Evolutionary conservation across 768 basidiomycete genomes (phyloP), one percentile per base, ranked within the genome.

Genomic region (Paxillus involutus): DNA sequence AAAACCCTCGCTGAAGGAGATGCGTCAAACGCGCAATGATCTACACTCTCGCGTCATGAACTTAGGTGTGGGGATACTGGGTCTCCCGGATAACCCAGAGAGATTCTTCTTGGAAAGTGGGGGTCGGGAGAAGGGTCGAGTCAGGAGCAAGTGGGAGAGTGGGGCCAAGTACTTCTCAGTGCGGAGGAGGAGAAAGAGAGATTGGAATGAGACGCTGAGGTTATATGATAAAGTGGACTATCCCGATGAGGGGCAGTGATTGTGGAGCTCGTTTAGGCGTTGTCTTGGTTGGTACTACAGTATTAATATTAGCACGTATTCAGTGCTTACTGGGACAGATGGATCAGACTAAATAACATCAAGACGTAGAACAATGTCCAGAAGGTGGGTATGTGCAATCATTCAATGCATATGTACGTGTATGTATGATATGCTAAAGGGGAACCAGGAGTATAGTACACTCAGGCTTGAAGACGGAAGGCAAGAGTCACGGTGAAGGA

Each of bases 181-280:
- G 52, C 80, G 79, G 53, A 74, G 91, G 57, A 73, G 91, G 62
- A 75, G 91, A 59, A 94, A 94, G 71, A 80, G 90, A 59, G 92
- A 94, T 62, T 94, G 92, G 91, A 91, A 91, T 60, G 91, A 94
- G 72, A 91, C 86, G 5, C 71, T 94, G 44, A 76, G 90, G 44
- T 70, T 91, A 51, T 92, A 91, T 59, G 91, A 93, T 59, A 78
- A 88, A 56, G 86, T 90, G 16, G 91, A 92, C 67, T 94, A 90
- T 63, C 89, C 89, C 0, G 79, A 80, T 13, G 85, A 85, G 26
- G 75, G 53, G 11, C 33, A 52, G 16, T 62, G 47, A 67, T 29
- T 29, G 44, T 47, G 7, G 44, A n/a, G 51, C 19, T 9, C 35
- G 35, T 35, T 35, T 14, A 35, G 35, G 35, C 35, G 12, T 35